These are phyloP conservation scores for Phyllostachys edulis DNA, from an alignment of 176 grass and related monocot genomes.

Conservation along the genomic window DNA sequence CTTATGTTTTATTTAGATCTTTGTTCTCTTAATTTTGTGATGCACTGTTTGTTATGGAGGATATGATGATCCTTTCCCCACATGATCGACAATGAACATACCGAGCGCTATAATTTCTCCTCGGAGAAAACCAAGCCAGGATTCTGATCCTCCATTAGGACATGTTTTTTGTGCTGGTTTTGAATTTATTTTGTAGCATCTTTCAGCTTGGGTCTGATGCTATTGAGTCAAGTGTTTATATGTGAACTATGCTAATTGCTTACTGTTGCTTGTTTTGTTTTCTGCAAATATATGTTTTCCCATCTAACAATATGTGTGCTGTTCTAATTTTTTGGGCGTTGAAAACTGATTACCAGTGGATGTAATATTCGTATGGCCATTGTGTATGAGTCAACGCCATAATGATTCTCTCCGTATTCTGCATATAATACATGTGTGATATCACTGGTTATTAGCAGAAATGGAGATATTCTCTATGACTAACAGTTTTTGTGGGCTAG, in stretches of 20 bases:
- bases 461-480: neutral
- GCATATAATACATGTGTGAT: neutral
- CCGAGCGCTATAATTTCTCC: constrained; percentile 45
- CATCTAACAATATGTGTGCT: neutral
- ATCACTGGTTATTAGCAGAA: neutral
- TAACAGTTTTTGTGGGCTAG: neutral
- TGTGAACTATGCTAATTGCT: neutral
- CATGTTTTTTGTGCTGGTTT: neutral
- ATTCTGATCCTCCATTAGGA: constrained; percentile 39
- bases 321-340: neutral
- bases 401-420: neutral
- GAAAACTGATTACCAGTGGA: constrained; percentile 37
- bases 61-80: constrained; percentile 58
- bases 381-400: constrained; percentile 42
- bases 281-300: neutral
- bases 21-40: neutral
- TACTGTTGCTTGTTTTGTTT: neutral
- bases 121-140: constrained; percentile 47
- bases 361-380: neutral
- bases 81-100: constrained; percentile 55
- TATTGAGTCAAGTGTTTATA: neutral
- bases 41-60: neutral
- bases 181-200: neutral
- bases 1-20: neutral
- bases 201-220: neutral